phyloP scores from a whole-genome alignment of 2,329 filamentous ascomycete species.

The Penicillium brevicompactum region DNA sequence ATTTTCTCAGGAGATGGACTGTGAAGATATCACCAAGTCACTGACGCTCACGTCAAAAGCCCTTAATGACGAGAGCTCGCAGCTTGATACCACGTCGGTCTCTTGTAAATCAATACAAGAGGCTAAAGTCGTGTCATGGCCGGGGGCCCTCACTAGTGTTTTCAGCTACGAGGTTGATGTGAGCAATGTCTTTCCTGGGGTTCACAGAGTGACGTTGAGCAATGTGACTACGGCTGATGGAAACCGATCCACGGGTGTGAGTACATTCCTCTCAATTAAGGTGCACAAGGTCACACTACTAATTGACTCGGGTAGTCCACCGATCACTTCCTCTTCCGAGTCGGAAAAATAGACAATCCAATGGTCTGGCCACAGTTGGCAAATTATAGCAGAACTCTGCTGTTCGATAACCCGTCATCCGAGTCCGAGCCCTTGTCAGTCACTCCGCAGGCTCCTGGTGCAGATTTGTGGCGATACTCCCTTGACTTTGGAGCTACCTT shows the following conservation, averaged over 20 bases:
- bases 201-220: slow-evolving; percentile 7
- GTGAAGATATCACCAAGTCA: slow-evolving; percentile 53
- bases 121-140: slow-evolving; percentile 52
- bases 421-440: slow-evolving; percentile 50
- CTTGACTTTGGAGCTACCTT: slow-evolving; percentile 63
- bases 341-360: slow-evolving; percentile 60
- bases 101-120: slow-evolving; percentile 48
- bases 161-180: slow-evolving; percentile 43
- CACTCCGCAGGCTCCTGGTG: slow-evolving; percentile 62
- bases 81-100: slow-evolving; percentile 48
- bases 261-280: not conserved
- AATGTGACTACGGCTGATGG: slow-evolving; percentile 10
- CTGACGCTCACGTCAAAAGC: slow-evolving; percentile 57
- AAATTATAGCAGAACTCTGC: slow-evolving; percentile 60
- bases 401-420: slow-evolving; percentile 42
- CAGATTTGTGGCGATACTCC: slow-evolving; percentile 64
- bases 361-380: slow-evolving; percentile 58
- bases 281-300: not conserved
- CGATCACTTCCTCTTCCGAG: slow-evolving; percentile 51
- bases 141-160: slow-evolving; percentile 56
- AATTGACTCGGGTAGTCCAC: slow-evolving; percentile 30
- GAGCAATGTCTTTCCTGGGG: slow-evolving; percentile 10
- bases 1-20: slow-evolving; percentile 65
- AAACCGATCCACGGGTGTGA: slow-evolving; percentile 10
- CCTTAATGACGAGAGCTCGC: slow-evolving; percentile 42